Conservation (phyloP, 345 rosid genomes). For the Atalantia buxifolia region DNA sequence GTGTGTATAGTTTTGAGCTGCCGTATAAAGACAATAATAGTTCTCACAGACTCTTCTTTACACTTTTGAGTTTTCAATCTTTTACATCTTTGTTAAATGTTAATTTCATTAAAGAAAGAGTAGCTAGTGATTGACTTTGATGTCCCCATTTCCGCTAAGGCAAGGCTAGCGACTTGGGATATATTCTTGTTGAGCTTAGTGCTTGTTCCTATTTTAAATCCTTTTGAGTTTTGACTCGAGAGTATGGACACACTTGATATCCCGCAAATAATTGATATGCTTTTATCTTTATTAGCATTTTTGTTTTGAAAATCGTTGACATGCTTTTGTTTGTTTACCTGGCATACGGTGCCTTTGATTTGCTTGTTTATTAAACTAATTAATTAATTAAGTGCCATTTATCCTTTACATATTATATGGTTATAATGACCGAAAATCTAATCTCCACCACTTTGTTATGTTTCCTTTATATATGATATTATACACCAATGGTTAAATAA, state of each 20-base stretch:
- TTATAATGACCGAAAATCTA: not conserved
- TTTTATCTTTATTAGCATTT: not conserved
- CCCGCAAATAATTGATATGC: not conserved
- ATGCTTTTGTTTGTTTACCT: constrained; percentile 1
- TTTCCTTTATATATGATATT: not conserved
- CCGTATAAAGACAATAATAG: constrained; percentile 11
- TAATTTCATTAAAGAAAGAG: not conserved
- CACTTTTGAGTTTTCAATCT: not conserved
- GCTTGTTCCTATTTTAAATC: not conserved
- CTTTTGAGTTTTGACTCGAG: constrained; percentile 22
- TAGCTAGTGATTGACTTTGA: constrained; percentile 8
- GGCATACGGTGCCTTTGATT: constrained; percentile 7
- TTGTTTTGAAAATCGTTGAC: constrained; percentile 5
- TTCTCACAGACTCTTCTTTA: not conserved
- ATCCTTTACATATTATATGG: constrained; percentile 2
- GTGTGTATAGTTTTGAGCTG: not conserved
- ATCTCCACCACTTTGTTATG: not conserved
- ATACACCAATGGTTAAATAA: not conserved
- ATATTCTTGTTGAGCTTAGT: not conserved
- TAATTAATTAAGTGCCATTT: not conserved
- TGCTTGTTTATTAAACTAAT: not conserved
- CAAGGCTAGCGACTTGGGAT: not conserved
- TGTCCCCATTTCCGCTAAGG: not conserved
- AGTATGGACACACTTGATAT: not conserved
- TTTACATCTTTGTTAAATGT: not conserved